A percentile compares a stretch with the other conserved stretches of the same genome.
These are phyloP conservation scores for Glaciozyma antarctica DNA, from an alignment of 768 basidiomycete genomes.

Conservation along the genomic window DNA sequence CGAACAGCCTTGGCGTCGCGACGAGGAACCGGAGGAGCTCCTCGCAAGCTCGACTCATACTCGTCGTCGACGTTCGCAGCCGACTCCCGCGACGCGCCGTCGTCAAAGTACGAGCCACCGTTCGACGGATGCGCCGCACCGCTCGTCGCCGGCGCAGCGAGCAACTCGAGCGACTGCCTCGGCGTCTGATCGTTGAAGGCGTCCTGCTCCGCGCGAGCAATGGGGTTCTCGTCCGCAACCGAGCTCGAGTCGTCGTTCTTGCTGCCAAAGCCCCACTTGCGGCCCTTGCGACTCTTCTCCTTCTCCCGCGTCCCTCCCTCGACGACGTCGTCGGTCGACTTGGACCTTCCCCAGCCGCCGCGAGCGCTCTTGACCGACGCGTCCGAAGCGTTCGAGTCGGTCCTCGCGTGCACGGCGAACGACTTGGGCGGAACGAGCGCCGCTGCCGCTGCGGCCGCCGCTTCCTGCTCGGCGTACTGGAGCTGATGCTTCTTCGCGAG, in stretches of 20 bases:
- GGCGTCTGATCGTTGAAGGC: slow-evolving; percentile 10
- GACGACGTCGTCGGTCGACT: slow-evolving; percentile 42
- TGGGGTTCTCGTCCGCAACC: slow-evolving; percentile 5
- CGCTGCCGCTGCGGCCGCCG: slow-evolving; percentile 28
- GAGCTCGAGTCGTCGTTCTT: neutral
- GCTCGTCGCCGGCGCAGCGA: slow-evolving; percentile 8
- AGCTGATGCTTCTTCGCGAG: slow-evolving; percentile 40
- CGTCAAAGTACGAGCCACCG: slow-evolving; percentile 45
- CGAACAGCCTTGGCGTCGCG: slow-evolving; percentile 49
- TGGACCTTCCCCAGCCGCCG: slow-evolving; percentile 50
- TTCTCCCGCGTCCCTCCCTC: slow-evolving; percentile 25
- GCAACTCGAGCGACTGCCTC: slow-evolving; percentile 23
- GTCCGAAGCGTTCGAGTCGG: slow-evolving; percentile 11
- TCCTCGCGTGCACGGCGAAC: slow-evolving; percentile 3
- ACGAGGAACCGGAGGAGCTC: slow-evolving; percentile 8
- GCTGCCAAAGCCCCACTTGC: slow-evolving; percentile 24
- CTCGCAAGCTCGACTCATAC: slow-evolving; percentile 38
- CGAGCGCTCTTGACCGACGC: slow-evolving; percentile 46
- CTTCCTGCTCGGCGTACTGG: slow-evolving; percentile 38
- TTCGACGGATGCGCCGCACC: slow-evolving; percentile 21
- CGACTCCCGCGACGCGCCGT: slow-evolving; percentile 49
- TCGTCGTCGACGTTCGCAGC: slow-evolving; percentile 63
- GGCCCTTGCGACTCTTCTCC: slow-evolving; percentile 21
- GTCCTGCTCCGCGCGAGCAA: neutral
- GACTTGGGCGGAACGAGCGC: slow-evolving; percentile 36